Evolutionary conservation across 1,284 basidiomycete genomes (phyloP), one percentile per base, ranked within the genome.

Genomic region (Nidula niveotomentosa): DNA sequence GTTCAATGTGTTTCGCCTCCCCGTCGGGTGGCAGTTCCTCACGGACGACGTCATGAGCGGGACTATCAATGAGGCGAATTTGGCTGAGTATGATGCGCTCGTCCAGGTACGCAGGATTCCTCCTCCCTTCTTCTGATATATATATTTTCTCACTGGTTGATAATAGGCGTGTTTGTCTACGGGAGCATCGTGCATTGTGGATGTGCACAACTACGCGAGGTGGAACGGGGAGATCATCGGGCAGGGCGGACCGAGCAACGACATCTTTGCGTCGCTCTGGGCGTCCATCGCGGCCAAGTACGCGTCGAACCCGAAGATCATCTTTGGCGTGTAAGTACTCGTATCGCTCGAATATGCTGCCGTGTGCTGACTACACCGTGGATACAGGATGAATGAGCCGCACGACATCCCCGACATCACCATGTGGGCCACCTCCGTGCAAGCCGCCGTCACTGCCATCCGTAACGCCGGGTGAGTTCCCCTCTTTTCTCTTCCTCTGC

Each of bases 121-220:
- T 30, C 30, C 30, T 30, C 30, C 30, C 30, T 30, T 30, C 30
- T 30, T 30, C 5, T 30, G 30, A 30, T 3, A 30, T 30, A 30
- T 30, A 76, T 73, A 59, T 67, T 74, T 45, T 18, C 10, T 1
- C 8, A 18, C 4, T 44, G 15, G 17, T 17, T 53, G 8, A 13
- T 36, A 15, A 41, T 39, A 61, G 67, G 63, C 69, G 6, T 72
- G 71, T 53, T 56, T 73, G 43, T 60, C 48, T 1, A 72, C 66
- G 1, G 70, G 70, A 6, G 70, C 72, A 8, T 62, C 73, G 44
- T 86, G 78, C 57, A 80, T 82, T 62, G 72, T 87, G 36, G 84
- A 86, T 61, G 66, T 84, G 17, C 81, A 84, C 66, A 84, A 84
- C 65, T 83, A 84, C 49, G 82, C 80, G 13, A 69, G 81, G n/a